Base-by-base conservation (phyloP, 805 yeast genomes). In the Ogataea salicorniae region DNA sequence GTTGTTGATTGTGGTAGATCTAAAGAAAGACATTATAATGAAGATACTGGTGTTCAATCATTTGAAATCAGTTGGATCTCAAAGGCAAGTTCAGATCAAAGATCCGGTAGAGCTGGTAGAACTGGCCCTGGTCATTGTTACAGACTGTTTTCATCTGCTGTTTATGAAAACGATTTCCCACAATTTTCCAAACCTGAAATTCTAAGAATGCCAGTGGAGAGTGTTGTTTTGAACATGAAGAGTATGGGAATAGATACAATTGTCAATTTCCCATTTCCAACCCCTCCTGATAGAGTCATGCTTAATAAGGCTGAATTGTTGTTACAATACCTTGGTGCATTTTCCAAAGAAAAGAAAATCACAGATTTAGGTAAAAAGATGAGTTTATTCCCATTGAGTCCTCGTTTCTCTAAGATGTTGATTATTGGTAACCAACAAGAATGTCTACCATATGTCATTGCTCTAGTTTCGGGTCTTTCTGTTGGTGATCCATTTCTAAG, bases 71-170 rank as follows among this genome's bases (percentile, higher is more conserved):
- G 80, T 46, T 94, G 97, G 97, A 74, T 91, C 4, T 85, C 96
- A 41, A 90, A 94, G 59, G 99, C 99, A 1, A 85, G 96, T 49
- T 92, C 98, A 0, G 94, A 81, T 55, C 99, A 94, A 72, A 78
- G 99, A 70, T 71, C 95, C 17, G 98, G 98, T 62, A 83, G 98
- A 73, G 98, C 98, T 43, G 98, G 97, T 63, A 84, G 98, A 76
- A 91, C 97, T 0, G 99, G 98, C 0, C 97, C 99, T 0, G 99
- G 99, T 49, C 98, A 94, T 61, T 88, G 97, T 64, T 94, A 94
- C 64, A 73, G 99, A 50, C 66, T 94, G 14, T 94, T 75, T 59
- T 92, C 98, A 0, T 91, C 98, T 15, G 99, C 99, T 2, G 86
- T 95, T 7, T 94, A 74, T 64, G 97, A 94, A 62, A 79, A 82